Conservation (phyloP, 75 land plant genomes). For the Pinus albicaulis region DNA sequence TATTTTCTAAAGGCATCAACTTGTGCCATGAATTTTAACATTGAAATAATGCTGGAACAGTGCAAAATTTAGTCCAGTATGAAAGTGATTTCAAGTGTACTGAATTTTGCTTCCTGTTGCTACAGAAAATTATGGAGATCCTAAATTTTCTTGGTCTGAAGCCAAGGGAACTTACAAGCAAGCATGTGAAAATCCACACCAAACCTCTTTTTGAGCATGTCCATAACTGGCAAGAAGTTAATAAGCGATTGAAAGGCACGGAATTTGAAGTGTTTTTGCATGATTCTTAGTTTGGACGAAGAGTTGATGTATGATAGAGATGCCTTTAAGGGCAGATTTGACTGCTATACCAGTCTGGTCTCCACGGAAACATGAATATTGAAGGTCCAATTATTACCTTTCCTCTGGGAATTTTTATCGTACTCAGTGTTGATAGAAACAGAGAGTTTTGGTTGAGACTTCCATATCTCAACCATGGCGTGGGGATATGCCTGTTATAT, state of each 20-base stretch:
- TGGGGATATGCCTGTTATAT: neutral
- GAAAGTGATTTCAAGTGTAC: neutral
- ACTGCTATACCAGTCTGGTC: neutral
- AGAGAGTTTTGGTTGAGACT: neutral
- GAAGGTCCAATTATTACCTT: neutral
- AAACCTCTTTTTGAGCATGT: slow-evolving; percentile 43
- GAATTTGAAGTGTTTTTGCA: slow-evolving; percentile 38
- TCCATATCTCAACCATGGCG: too few species aligned
- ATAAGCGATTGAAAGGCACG: slow-evolving; percentile 46
- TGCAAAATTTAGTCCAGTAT: neutral
- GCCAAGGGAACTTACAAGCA: slow-evolving; percentile 35
- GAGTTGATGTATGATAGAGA: neutral
- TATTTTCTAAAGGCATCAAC: neutral
- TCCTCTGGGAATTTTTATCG: neutral
- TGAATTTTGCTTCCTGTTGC: neutral
- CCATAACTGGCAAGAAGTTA: slow-evolving; percentile 58
- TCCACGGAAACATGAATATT: neutral
- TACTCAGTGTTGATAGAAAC: neutral
- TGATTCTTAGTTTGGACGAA: neutral
- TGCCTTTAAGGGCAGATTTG: neutral
- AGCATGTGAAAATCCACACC: slow-evolving; percentile 75
- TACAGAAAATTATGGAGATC: slow-evolving; percentile 40
- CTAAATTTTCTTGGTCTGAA: slow-evolving; percentile 54
- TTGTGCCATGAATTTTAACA: neutral
- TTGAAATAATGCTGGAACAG: neutral